phyloP scores from a whole-genome alignment of 768 basidiomycete genomes.

The Postia placenta region DNA sequence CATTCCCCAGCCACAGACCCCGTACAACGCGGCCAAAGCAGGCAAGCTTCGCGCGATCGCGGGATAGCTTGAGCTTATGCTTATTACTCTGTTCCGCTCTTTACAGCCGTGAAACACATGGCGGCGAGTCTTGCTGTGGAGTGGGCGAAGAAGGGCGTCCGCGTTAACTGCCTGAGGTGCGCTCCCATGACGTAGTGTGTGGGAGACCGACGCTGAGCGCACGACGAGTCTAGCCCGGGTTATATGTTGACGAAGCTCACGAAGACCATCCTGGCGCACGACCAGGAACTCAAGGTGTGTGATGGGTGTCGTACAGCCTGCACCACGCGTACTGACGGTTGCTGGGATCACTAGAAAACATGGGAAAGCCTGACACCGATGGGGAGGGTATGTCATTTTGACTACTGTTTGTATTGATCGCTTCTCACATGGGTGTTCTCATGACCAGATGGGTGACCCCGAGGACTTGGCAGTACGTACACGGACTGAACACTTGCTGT shows the following conservation, averaged over 20 bases:
- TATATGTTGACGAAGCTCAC: slow-evolving; percentile 95
- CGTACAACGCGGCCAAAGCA: slow-evolving; percentile 95
- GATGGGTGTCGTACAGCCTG: not conserved
- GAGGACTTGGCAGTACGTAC: slow-evolving; percentile 75
- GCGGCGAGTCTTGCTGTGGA: slow-evolving; percentile 89
- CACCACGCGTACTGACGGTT: not conserved
- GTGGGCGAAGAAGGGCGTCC: slow-evolving; percentile 87
- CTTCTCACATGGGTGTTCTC: not conserved
- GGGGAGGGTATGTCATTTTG: slow-evolving; percentile 58
- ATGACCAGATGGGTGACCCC: slow-evolving; percentile 76
- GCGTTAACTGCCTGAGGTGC: slow-evolving; percentile 78
- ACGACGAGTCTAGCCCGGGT: slow-evolving; percentile 73
- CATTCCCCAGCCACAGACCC: slow-evolving; percentile 88
- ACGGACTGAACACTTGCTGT: not conserved
- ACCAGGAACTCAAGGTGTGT: slow-evolving; percentile 68
- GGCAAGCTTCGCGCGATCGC: slow-evolving; percentile 34
- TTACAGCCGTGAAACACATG: slow-evolving; percentile 85
- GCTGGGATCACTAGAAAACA: slow-evolving; percentile 43
- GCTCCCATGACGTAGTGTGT: slow-evolving; percentile 11
- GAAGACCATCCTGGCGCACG: slow-evolving; percentile 68
- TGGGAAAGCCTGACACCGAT: slow-evolving; percentile 86
- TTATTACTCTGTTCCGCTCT: not conserved
- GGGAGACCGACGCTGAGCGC: no score
- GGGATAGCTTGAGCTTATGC: not conserved
- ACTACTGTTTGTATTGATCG: not conserved